Evolutionary conservation across 306 rosid genomes (phyloP), one percentile per base, ranked within the genome.

Genomic region (Cercis canadensis): DNA sequence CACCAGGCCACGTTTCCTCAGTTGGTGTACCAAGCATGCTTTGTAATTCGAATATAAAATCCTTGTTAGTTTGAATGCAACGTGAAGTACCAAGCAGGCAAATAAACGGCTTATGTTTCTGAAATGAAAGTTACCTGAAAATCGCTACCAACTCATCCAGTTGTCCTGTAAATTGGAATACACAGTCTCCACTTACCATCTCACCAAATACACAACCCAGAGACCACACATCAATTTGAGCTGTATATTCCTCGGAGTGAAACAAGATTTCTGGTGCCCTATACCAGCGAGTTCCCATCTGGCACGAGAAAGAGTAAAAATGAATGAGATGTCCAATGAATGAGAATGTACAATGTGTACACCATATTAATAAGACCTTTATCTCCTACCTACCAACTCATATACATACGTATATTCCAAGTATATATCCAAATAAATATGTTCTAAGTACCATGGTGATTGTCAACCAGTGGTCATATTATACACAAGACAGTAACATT

Each of bases 1-100:
- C 18, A n/a, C 70, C 77, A 52, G 64, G 70, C 70, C 77, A 73
- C 34, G 56, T 29, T 62, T 52, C 55, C 52, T 73, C 70, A 11
- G 77, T 62, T 52, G 77, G 77, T 6, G 77, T 54, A 11, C 70
- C 64, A 52, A 62, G 70, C 36, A 73, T 11, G 17, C 77, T 73
- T 62, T 15, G 17, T 32, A 62, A 24, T 24, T 24, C n/a, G 15
- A 16, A 62, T 52, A 52, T 40, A 24, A 24, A 24, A 24, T 24
- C 50, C 7, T 15, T 40, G 36, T 40, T 64, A 64, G 44, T 45
- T 45, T 50, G 21, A 21, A 36, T 21, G 9, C 5, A 51, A 11
- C 39, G n/a, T n/a, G n/a, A n/a, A n/a, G n/a, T n/a, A n/a, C n/a
- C n/a, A 5, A 72, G 29, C 29, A 62, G 29, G 49, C 32, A 72